Evolutionary conservation across 768 basidiomycete species (phyloP).

Genomic region (Boletus speciosus): DNA sequence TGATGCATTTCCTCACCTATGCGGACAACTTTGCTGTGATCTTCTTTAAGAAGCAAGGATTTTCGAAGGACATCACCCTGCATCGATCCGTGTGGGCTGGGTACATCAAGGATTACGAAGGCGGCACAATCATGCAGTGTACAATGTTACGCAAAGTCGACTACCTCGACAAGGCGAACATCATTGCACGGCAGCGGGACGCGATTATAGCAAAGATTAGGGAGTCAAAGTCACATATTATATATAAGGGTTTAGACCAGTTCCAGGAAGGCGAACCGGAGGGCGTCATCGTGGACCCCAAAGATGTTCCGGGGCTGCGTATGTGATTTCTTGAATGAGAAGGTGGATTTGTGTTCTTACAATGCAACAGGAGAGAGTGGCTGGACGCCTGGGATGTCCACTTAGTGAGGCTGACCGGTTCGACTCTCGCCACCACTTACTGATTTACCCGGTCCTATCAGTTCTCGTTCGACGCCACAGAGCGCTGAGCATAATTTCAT

Average conservation of each 20-base stretch:
- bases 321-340: slow-evolving; percentile 26
- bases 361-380: slow-evolving; percentile 71
- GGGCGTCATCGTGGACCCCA: slow-evolving; percentile 58
- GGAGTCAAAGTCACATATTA: slow-evolving; percentile 80
- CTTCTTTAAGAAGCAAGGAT: slow-evolving; percentile 99
- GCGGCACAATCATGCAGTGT: slow-evolving; percentile 98
- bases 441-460: slow-evolving; percentile 7
- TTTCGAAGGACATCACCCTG: slow-evolving; percentile 95
- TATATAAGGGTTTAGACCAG: slow-evolving; percentile 75
- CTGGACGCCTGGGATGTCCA: slow-evolving; percentile 83
- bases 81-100: slow-evolving; percentile 92
- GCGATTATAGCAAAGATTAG: slow-evolving; percentile 88
- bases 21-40: slow-evolving; percentile 99
- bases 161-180: slow-evolving; percentile 77
- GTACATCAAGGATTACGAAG: slow-evolving; percentile 99
- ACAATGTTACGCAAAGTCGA: slow-evolving; percentile 90
- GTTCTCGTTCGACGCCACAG: slow-evolving; percentile 41
- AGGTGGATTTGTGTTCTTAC: slow-evolving; percentile 8
- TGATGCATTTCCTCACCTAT: slow-evolving; percentile 96
- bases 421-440: not conserved
- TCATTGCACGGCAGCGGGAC: slow-evolving; percentile 79
- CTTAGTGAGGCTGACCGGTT: slow-evolving; percentile 47
- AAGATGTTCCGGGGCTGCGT: slow-evolving; percentile 87
- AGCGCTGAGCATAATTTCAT: slow-evolving; percentile 64
- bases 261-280: slow-evolving; percentile 60